A percentile compares a stretch with the other conserved stretches of the same genome.
Conservation (phyloP, 768 basidiomycete genomes). For the Pleurotus giganteus region DNA sequence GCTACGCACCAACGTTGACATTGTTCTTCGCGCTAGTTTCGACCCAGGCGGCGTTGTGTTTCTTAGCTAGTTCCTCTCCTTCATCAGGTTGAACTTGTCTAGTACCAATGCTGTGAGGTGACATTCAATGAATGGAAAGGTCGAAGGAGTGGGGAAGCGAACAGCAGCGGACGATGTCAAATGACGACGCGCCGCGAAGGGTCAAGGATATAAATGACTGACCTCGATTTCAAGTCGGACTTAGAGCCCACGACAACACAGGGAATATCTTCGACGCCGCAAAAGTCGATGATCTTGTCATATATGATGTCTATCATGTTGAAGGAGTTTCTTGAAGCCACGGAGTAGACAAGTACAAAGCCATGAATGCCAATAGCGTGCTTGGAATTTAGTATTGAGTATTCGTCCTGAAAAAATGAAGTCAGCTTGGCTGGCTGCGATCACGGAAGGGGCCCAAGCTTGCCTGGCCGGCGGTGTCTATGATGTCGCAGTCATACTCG, state of each 20-base stretch:
- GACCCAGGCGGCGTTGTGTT: slow-evolving; percentile 74
- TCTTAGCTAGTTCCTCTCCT: slow-evolving; percentile 71
- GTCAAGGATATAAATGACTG: slow-evolving; percentile 23
- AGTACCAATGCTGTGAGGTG: slow-evolving; percentile 24
- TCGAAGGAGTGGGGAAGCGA: slow-evolving; percentile 19
- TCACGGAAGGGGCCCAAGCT: slow-evolving; percentile 19
- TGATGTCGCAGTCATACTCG: slow-evolving; percentile 95
- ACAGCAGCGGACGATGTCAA: slow-evolving; percentile 14
- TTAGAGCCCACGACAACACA: slow-evolving; percentile 96
- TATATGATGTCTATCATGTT: slow-evolving; percentile 93
- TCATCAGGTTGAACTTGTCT: slow-evolving; percentile 78
- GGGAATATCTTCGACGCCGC: slow-evolving; percentile 79
- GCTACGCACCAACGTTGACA: slow-evolving; percentile 78
- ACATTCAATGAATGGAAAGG: slow-evolving; percentile 30
- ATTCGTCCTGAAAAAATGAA: slow-evolving; percentile 72
- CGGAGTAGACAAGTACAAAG: slow-evolving; percentile 94
- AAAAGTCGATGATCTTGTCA: slow-evolving; percentile 90
- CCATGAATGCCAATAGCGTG: slow-evolving; percentile 98
- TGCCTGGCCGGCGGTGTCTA: slow-evolving; percentile 97
- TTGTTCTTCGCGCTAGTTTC: slow-evolving; percentile 90
- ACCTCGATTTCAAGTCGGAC: slow-evolving; percentile 78
- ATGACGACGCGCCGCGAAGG: slow-evolving; percentile 4
- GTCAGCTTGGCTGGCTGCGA: slow-evolving; percentile 7
- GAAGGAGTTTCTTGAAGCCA: slow-evolving; percentile 85
- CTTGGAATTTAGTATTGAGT: slow-evolving; percentile 88